Evolutionary conservation across 208 protist species (phyloP).

Genomic region (Trypanosoma congolense): DNA sequence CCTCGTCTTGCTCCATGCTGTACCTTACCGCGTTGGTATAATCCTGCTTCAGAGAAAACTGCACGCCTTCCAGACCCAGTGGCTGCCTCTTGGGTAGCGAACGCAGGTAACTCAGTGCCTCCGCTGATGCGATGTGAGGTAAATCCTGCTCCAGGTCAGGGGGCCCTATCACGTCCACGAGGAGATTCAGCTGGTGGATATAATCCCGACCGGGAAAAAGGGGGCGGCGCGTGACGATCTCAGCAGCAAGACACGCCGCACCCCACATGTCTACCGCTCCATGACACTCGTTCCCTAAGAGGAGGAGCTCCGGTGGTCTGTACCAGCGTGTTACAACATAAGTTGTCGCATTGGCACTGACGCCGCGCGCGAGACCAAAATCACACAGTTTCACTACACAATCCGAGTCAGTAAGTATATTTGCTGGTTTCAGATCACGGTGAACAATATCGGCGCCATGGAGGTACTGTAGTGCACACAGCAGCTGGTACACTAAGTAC

Average conservation of each 20-base stretch:
- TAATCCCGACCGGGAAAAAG: slow-evolving; percentile 85
- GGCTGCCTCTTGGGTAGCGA: slow-evolving; percentile 40
- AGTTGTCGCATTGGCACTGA: slow-evolving; percentile 89
- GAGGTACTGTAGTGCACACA: slow-evolving; percentile 92
- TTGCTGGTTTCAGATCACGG: slow-evolving; percentile 94
- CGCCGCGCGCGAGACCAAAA: slow-evolving; percentile 83
- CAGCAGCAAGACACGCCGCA: slow-evolving; percentile 93
- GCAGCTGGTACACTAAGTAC: slow-evolving; percentile 96
- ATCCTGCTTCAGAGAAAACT: slow-evolving; percentile 34
- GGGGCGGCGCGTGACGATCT: slow-evolving; percentile 88
- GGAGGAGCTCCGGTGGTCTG: slow-evolving; percentile 97
- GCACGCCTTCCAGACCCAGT: slow-evolving; percentile 52
- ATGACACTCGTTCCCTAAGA: slow-evolving; percentile 87
- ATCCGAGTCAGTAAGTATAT: slow-evolving; percentile 90
- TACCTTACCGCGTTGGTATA: slow-evolving; percentile 49
- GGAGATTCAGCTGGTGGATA: slow-evolving; percentile 84
- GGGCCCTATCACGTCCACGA: slow-evolving; percentile 61
- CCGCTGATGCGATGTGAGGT: slow-evolving; percentile 38
- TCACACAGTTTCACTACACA: slow-evolving; percentile 92
- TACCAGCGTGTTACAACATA: slow-evolving; percentile 98
- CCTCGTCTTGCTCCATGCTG: slow-evolving; percentile 32
- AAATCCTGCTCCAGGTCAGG: slow-evolving; percentile 77
- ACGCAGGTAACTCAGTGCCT: slow-evolving; percentile 69
- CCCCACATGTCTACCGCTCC: slow-evolving; percentile 95
- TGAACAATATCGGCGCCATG: slow-evolving; percentile 95